Base-by-base conservation (phyloP, 179 eudicot species). In the Pouteria campechiana region DNA sequence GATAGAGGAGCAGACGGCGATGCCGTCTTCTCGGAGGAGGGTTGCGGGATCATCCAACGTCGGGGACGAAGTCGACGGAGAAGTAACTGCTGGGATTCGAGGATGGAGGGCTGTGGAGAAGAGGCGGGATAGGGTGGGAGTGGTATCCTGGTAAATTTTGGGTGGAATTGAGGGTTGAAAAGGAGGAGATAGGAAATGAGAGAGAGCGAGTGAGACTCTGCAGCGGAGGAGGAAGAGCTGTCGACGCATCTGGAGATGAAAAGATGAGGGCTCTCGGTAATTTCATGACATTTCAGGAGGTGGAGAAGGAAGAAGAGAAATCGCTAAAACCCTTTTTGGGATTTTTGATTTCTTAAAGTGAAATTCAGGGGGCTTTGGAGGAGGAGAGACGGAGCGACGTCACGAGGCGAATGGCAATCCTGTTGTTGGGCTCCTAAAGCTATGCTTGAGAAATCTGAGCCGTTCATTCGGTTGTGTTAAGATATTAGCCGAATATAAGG, bases 1-100 rank as follows among this genome's bases (percentile, higher is more conserved):
- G 75, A 88, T 49, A 16, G 61, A 70, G 1, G 85, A 78, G 46
- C 80, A 78, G 17, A 84, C 61, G 4, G 80, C 37, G 24, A 88
- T 73, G n/a, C 85, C 92, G 46, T 84, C 89, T 60, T 88, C 88
- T 76, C 81, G 84, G 75, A 80, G 80, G 23, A 84, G 61, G 66
- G 60, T 80, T 49, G 81, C 41, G 5, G 95, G 97, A 65, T 80
- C 93, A 63, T 88, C 75, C 0, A 92, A 87, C 71, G 80, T 88
- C 6, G 53, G 52, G n/a, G n/a, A n/a, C n/a, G n/a, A n/a, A n/a
- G n/a, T n/a, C n/a, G n/a, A n/a, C n/a, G n/a, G n/a, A n/a, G n/a
- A n/a, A n/a, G n/a, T n/a, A n/a, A n/a, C n/a, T n/a, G n/a, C n/a
- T n/a, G n/a, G n/a, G 19, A 13, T 54, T 48, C 66, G 37, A 29